These are phyloP conservation scores for Teunomyces atbi DNA, from an alignment of 805 yeast genomes.

Conservation along the genomic window DNA sequence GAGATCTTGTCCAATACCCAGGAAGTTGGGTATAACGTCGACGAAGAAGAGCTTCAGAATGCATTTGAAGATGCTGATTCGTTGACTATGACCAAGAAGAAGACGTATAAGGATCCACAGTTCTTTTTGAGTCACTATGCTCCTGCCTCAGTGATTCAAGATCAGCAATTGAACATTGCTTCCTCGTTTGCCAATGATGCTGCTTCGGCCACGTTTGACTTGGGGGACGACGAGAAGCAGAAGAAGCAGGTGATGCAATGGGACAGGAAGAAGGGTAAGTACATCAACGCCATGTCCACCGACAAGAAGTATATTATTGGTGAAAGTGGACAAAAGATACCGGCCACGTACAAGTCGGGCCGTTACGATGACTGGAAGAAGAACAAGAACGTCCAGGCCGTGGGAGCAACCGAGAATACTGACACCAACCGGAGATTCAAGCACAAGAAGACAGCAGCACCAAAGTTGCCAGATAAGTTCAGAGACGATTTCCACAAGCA, in stretches of 20 bases:
- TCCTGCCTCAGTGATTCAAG: constrained; percentile 75
- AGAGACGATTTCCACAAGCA: constrained; percentile 86
- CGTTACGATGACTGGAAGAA: constrained; percentile 90
- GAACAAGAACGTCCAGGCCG: constrained; percentile 55
- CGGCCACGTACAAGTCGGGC: constrained; percentile 90
- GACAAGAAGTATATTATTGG: constrained; percentile 89
- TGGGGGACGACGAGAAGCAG: constrained; percentile 70
- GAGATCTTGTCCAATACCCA: constrained; percentile 57
- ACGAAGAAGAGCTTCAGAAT: constrained; percentile 46
- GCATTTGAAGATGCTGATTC: constrained; percentile 56
- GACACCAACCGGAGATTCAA: constrained; percentile 48
- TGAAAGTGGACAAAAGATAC: constrained; percentile 89
- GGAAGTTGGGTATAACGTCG: constrained; percentile 45
- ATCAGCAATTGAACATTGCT: constrained; percentile 60
- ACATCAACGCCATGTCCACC: constrained; percentile 73
- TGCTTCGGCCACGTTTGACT: constrained; percentile 79
- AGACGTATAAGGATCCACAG: constrained; percentile 70
- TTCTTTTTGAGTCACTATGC: constrained; percentile 89
- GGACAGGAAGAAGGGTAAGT: constrained; percentile 93
- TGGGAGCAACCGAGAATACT: constrained; percentile 51
- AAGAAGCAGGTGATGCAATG: constrained; percentile 78
- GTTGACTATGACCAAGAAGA: constrained; percentile 31
- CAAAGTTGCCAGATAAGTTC: constrained; percentile 84
- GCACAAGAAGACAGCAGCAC: constrained; percentile 76
- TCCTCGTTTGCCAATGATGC: constrained; percentile 80